Conservation (phyloP, 2,329 filamentous ascomycete genomes). For the Didymella pinodella region DNA sequence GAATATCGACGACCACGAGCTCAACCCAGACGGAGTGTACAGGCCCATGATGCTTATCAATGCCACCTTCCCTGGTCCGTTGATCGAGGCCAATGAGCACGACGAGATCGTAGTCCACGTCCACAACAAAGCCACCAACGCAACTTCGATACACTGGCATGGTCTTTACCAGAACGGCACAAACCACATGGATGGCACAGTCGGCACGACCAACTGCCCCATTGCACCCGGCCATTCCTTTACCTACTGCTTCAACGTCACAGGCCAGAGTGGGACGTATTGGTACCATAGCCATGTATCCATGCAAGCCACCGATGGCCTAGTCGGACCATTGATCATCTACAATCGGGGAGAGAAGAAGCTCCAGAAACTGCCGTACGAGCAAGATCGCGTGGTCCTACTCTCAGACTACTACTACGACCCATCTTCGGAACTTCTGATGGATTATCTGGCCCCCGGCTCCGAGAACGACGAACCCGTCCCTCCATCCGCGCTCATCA, state of each 20-base stretch:
- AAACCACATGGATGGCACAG: slow-evolving; percentile 63
- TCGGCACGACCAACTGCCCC: slow-evolving; percentile 60
- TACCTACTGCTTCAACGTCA: slow-evolving; percentile 48
- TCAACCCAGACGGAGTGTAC: slow-evolving; percentile 65
- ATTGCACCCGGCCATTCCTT: slow-evolving; percentile 60
- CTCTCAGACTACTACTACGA: slow-evolving; percentile 75
- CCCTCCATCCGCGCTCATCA: slow-evolving; percentile 55
- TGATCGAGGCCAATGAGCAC: slow-evolving; percentile 61
- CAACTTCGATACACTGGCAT: slow-evolving; percentile 70
- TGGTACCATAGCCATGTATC: slow-evolving; percentile 51
- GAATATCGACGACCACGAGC: slow-evolving; percentile 64
- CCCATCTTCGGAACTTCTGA: slow-evolving; percentile 56
- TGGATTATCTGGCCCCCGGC: slow-evolving; percentile 61
- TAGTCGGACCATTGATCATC: slow-evolving; percentile 50
- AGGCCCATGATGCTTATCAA: slow-evolving; percentile 55
- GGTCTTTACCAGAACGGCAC: slow-evolving; percentile 62
- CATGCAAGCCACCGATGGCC: slow-evolving; percentile 54
- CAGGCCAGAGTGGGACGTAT: slow-evolving; percentile 45
- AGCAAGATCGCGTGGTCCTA: slow-evolving; percentile 67
- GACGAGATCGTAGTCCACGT: slow-evolving; percentile 73
- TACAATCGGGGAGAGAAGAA: slow-evolving; percentile 52
- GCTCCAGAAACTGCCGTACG: slow-evolving; percentile 53
- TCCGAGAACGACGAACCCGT: slow-evolving; percentile 65
- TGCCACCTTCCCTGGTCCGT: slow-evolving; percentile 50
- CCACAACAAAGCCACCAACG: slow-evolving; percentile 61